A percentile compares a stretch with the other conserved stretches of the same genome.
Evolutionary conservation across 208 protist genomes (phyloP).

Genomic region (Lotmaria passim): DNA sequence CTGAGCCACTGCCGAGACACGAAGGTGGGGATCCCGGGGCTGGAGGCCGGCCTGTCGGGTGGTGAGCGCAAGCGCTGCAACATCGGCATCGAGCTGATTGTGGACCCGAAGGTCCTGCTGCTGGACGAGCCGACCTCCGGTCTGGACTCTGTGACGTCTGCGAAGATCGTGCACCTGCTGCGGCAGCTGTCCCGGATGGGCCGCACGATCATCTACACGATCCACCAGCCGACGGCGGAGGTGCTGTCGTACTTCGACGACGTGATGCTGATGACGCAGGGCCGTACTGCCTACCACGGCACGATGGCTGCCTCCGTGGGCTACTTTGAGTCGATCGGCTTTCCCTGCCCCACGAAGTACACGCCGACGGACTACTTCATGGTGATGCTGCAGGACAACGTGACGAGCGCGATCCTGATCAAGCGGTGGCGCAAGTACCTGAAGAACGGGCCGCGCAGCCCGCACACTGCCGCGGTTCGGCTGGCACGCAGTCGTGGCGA

Average conservation of each 20-base stretch:
- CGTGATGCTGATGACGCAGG: slow-evolving; percentile 87
- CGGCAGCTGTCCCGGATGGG: slow-evolving; percentile 71
- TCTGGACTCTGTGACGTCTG: slow-evolving; percentile 89
- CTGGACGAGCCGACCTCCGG: slow-evolving; percentile 92
- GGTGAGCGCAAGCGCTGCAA: slow-evolving; percentile 90
- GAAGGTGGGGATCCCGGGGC: slow-evolving; percentile 74
- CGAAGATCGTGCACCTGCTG: slow-evolving; percentile 81
- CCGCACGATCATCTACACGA: slow-evolving; percentile 92
- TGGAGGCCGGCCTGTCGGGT: slow-evolving; percentile 79
- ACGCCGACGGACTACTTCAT: slow-evolving; percentile 93
- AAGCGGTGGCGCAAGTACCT: slow-evolving; percentile 72
- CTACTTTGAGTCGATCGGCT: slow-evolving; percentile 88
- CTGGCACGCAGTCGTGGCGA: slow-evolving; percentile 40
- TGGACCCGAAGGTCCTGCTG: slow-evolving; percentile 82
- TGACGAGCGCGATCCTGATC: slow-evolving; percentile 53
- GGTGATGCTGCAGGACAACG: slow-evolving; percentile 73
- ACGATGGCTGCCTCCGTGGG: slow-evolving; percentile 55
- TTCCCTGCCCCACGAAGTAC: slow-evolving; percentile 61
- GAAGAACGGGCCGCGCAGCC: slow-evolving; percentile 51
- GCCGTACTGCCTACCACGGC: slow-evolving; percentile 86
- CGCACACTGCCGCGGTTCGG: slow-evolving; percentile 58
- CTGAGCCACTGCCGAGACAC: slow-evolving; percentile 71
- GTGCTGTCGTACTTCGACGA: slow-evolving; percentile 92
- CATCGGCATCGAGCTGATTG: slow-evolving; percentile 91
- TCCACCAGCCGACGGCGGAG: slow-evolving; percentile 94